Base-by-base conservation (phyloP, 192 early-diverging fungal species). In the Coemansia sp. region DNA sequence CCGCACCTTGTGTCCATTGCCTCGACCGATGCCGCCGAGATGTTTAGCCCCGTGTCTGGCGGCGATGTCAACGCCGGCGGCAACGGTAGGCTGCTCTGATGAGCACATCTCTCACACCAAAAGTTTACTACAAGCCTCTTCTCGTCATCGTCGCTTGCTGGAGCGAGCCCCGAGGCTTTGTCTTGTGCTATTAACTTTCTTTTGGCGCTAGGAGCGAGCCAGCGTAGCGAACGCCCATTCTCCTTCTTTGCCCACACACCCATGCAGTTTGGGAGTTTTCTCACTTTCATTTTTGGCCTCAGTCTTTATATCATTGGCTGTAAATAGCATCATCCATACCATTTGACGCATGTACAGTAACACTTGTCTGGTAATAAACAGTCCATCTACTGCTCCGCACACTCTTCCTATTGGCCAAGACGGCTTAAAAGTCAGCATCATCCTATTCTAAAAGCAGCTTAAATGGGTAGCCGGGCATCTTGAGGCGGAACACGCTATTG, bases 401-500 rank as follows among this genome's bases (percentile, higher is more conserved):
- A 52, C 3, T 12, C 8, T 5, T 52, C 23, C n/a, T 9, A 52
- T 52, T 52, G 48, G 48, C 21, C 13, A 52, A 4, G 0, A 1
- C 48, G 23, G n/a, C 13, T 26, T 26, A 52, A 26, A 21, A 11
- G 23, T 52, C 20, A 52, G 8, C 47, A 28, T 13, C 8, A 55
- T 8, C 42, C 42, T 56, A 83, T 41, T 68, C 72, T 18, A 83
- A 66, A 18, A 83, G 65, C 68, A 83, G 64, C 59, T 56, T 70
- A 63, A 65, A 78, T 38, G 80, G 80, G 37, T 83, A 83, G 6
- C 68, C 71, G 4, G 71, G 65, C 68, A 77, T 77, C 68, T 83
- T 83, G 41, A 75, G 62, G 38, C 80, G 72, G 72, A 83, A 83
- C 33, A 83, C 75, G 56, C 72, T 78, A 72, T 77, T 77, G 59